These are phyloP conservation scores for Yarrowia sp. DNA, from an alignment of 805 yeast species.

Conservation along the genomic window DNA sequence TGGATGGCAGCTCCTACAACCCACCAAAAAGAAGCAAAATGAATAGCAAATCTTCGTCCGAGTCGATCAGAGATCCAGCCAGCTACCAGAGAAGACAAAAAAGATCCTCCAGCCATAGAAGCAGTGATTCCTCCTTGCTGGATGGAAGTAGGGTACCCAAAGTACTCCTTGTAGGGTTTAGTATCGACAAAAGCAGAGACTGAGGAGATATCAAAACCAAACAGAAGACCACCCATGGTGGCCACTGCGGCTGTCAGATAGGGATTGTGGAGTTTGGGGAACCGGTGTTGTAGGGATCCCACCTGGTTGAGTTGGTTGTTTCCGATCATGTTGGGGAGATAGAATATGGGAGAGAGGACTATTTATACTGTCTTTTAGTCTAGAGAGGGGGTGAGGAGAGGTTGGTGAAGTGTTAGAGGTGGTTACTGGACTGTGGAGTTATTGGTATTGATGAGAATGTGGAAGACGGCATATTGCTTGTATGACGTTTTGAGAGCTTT, in stretches of 20 bases:
- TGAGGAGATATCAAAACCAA: constrained; percentile 79
- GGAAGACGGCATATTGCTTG: too few species aligned
- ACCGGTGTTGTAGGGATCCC: not conserved
- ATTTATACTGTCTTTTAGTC: not conserved
- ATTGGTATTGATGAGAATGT: too few species aligned
- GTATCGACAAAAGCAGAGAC: constrained; percentile 64
- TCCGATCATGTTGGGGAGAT: not conserved
- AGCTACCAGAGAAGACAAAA: constrained; percentile 65
- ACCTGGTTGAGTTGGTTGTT: not conserved
- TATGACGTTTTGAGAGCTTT: too few species aligned
- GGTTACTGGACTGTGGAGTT: too few species aligned
- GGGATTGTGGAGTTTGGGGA: constrained; percentile 49
- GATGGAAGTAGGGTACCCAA: constrained; percentile 53
- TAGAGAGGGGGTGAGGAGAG: not conserved
- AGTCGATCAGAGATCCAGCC: constrained; percentile 49
- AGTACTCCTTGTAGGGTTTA: constrained; percentile 50
- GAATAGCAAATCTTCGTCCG: constrained; percentile 59
- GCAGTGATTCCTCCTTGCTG: constrained; percentile 74
- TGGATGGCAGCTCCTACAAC: constrained; percentile 60
- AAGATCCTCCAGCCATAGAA: constrained; percentile 76
- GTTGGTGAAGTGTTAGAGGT: too few species aligned
- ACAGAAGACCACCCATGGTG: constrained; percentile 66
- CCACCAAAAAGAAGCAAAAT: constrained; percentile 55
- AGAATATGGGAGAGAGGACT: not conserved
- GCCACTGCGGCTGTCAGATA: constrained; percentile 56